Evolutionary conservation across 177 flowering plant genomes (phyloP).

Genomic region (Tripterygium wilfordii): DNA sequence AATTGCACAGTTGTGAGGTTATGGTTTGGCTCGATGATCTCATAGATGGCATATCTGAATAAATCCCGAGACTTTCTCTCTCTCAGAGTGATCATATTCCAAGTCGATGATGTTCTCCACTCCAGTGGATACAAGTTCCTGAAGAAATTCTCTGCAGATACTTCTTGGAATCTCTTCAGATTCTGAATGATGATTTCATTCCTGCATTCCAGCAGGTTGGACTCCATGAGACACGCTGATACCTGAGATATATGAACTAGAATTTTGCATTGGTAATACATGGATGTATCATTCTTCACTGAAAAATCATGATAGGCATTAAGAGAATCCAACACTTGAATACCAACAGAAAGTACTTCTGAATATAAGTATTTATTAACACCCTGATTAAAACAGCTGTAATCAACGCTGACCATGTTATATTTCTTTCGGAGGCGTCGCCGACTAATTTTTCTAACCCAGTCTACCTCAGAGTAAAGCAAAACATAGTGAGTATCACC

Average conservation of each 20-base stretch:
- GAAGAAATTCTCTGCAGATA: slow-evolving; percentile 16
- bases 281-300: slow-evolving; percentile 11
- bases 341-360: slow-evolving; percentile 47
- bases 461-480: slow-evolving; percentile 33
- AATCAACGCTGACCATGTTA: slow-evolving; percentile 22
- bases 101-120: slow-evolving; percentile 21
- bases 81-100: slow-evolving; percentile 35
- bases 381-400: slow-evolving; percentile 24
- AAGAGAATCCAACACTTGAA: slow-evolving; percentile 37
- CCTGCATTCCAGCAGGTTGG: slow-evolving; percentile 8
- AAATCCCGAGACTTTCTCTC: slow-evolving; percentile 24
- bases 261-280: slow-evolving; percentile 21
- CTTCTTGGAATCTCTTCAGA: slow-evolving; percentile 17
- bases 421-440: slow-evolving; percentile 11
- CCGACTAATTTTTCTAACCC: slow-evolving; percentile 29
- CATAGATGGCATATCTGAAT: slow-evolving; percentile 24
- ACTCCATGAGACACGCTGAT: slow-evolving; percentile 28
- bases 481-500: slow-evolving; percentile 14
- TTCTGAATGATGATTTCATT: slow-evolving; percentile 1
- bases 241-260: slow-evolving; percentile 33
- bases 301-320: slow-evolving; percentile 20
- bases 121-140: slow-evolving; percentile 34
- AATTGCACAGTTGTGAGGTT: slow-evolving; percentile 37
- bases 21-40: slow-evolving; percentile 7
- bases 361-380: slow-evolving; percentile 36